Percentiles rank a stretch among this genome's conserved stretches.
Evolutionary conservation across 2,329 filamentous ascomycete genomes (phyloP).

Genomic region (Metarhizium robertsii): DNA sequence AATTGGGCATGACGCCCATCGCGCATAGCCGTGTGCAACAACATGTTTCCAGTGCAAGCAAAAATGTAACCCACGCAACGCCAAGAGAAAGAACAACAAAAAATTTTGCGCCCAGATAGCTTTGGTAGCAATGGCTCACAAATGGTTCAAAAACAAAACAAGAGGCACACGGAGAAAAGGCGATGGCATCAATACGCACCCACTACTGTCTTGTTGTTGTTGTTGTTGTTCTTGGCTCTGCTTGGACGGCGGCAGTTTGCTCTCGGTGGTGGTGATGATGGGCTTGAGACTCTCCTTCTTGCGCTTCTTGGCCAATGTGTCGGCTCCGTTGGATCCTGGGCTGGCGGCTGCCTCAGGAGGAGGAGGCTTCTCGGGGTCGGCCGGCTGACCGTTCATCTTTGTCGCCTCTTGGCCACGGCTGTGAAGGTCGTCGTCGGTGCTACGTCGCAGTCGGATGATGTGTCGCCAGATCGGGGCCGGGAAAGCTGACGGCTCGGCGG

Average conservation of each 20-base stretch:
- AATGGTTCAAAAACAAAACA: background rate
- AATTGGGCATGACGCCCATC: background rate
- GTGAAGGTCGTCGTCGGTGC: background rate
- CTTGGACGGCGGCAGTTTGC: slow-evolving; percentile 13
- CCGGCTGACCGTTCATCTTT: slow-evolving; percentile 20
- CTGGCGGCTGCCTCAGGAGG: slow-evolving; percentile 4
- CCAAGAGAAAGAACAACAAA: too few relatives aligned
- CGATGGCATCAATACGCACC: slow-evolving; percentile 22
- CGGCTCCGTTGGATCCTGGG: slow-evolving; percentile 19
- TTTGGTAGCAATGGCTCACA: too few relatives aligned
- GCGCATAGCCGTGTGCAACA: too few relatives aligned
- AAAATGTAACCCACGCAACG: too few relatives aligned
- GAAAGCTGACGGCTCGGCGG: background rate
- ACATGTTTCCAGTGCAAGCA: too few relatives aligned
- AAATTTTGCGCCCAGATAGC: too few relatives aligned
- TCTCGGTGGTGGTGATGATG: slow-evolving; percentile 62
- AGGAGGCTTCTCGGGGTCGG: slow-evolving; percentile 20
- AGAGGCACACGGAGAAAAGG: background rate
- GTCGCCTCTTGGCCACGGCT: background rate
- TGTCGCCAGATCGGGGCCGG: background rate
- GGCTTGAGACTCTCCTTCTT: slow-evolving; percentile 68
- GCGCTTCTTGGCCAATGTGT: slow-evolving; percentile 51
- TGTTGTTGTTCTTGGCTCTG: background rate
- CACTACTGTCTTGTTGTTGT: slow-evolving; percentile 20
- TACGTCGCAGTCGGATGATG: background rate